These are phyloP conservation scores for Dioszegia crocea DNA, from an alignment of 768 basidiomycete species.

Conservation along the genomic window DNA sequence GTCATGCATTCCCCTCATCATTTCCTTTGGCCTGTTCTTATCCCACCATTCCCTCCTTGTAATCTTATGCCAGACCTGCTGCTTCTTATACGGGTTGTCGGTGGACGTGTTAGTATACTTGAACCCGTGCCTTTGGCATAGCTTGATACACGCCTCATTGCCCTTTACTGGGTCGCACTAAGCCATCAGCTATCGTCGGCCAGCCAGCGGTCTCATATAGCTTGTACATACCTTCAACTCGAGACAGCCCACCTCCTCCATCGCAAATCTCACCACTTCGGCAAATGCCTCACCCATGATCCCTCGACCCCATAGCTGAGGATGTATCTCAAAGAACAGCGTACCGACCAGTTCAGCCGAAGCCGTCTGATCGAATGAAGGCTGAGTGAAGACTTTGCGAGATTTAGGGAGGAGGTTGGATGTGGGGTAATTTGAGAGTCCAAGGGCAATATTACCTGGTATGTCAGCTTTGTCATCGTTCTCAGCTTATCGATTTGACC, in stretches of 20 bases:
- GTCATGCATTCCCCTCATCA: slow-evolving; percentile 24
- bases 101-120: slow-evolving; percentile 17
- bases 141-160: slow-evolving; percentile 36
- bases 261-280: slow-evolving; percentile 40
- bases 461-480: neutral
- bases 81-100: slow-evolving; percentile 23
- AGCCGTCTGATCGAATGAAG: slow-evolving; percentile 20
- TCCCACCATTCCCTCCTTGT: slow-evolving; percentile 35
- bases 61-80: slow-evolving; percentile 37
- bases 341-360: slow-evolving; percentile 16
- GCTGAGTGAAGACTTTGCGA: slow-evolving; percentile 22
- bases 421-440: neutral
- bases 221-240: slow-evolving; percentile 24
- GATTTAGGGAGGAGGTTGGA: slow-evolving; percentile 17
- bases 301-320: slow-evolving; percentile 44
- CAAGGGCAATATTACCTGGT: slow-evolving; percentile 39
- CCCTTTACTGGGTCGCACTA: slow-evolving; percentile 36
- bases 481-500: no score
- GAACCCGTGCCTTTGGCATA: slow-evolving; percentile 30
- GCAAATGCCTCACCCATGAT: slow-evolving; percentile 42
- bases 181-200: neutral
- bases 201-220: neutral
- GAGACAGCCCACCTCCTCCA: slow-evolving; percentile 40
- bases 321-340: slow-evolving; percentile 47
- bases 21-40: slow-evolving; percentile 18